A percentile compares a stretch with the other conserved stretches of the same genome.
Evolutionary conservation across 2,329 filamentous ascomycete species (phyloP).

Genomic region (Epichloe hybrida): DNA sequence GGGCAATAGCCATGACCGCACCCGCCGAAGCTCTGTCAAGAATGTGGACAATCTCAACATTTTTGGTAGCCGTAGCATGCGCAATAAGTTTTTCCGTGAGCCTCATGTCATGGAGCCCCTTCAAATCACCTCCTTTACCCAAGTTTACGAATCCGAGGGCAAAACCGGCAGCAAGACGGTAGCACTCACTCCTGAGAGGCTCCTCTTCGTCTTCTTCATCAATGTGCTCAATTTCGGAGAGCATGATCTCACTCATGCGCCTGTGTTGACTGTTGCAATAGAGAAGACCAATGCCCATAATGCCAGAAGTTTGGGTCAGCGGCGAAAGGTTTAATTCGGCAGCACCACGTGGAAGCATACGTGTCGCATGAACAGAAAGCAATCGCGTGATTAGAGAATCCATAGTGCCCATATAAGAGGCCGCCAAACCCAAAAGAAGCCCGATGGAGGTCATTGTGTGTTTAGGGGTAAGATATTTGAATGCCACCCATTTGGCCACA

Average conservation of each 20-base stretch:
- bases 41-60: constrained; percentile 83
- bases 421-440: constrained; percentile 79
- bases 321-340: constrained; percentile 90
- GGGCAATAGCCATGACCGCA: constrained; percentile 76
- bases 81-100: constrained; percentile 78
- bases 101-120: constrained; percentile 84
- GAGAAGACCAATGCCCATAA: constrained; percentile 91
- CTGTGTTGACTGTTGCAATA: constrained; percentile 95
- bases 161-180: constrained; percentile 85
- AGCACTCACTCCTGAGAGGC: constrained; percentile 82
- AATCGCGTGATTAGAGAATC: constrained; percentile 87
- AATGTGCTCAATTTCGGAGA: constrained; percentile 87
- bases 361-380: constrained; percentile 87
- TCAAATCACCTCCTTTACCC: constrained; percentile 75
- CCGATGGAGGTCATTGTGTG: constrained; percentile 99
- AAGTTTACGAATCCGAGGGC: constrained; percentile 90
- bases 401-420: constrained; percentile 93
- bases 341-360: constrained; percentile 83
- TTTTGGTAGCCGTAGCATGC: constrained; percentile 77
- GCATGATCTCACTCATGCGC: constrained; percentile 97
- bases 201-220: constrained; percentile 73
- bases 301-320: constrained; percentile 84
- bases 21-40: constrained; percentile 86
- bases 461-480: constrained; percentile 98
- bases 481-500: constrained; percentile 94